Evolutionary conservation across 176 grass and related monocot genomes (phyloP), one percentile per base, ranked within the genome.

Genomic region (Oryza meridionalis): DNA sequence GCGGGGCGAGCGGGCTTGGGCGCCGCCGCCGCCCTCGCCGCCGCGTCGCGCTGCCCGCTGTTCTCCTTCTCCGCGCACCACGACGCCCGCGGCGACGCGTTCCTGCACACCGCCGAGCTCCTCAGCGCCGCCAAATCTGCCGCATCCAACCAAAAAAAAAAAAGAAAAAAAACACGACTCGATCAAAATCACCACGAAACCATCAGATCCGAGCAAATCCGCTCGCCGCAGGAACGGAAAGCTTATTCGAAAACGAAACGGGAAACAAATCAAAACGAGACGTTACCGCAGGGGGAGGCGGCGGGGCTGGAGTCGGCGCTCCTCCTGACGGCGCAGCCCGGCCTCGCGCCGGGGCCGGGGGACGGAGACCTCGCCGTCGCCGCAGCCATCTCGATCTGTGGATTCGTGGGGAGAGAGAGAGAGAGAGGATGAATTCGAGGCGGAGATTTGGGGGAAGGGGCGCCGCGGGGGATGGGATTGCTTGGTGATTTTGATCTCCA

Each of bases 41-140:
- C 46, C 7, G 42, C 55, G 47, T 90, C 91, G 17, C 84, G 76
- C 78, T 89, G 75, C 14, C 91, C 61, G 59, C 90, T 72, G 70
- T 95, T 95, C 93, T 98, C 91, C 84, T 86, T 92, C 72, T 90
- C 90, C 21, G 49, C 79, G 35, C 69, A 10, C 8, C 66, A 87
- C 7, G 72, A 13, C 15, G 84, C 9, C 4, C 84, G 85, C 35
- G 44, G 63, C 53, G 91, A 90, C 17, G 49, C 58, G 74, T 19
- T 70, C 76, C 82, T 97, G 32, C 71, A 81, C 40, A 45, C 16
- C 6, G 19, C 53, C n/a, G 88, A 66, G 26, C 19, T 86, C 81
- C 67, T 90, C 53, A 81, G 86, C 81, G 58, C 76, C 31, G 72
- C 76, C 31, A 72, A 84, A 88, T 86, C 95, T 93, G 84, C 69